These are phyloP conservation scores for Kazachstania sp. DNA, from an alignment of 1,139 yeast genomes.

Conservation along the genomic window DNA sequence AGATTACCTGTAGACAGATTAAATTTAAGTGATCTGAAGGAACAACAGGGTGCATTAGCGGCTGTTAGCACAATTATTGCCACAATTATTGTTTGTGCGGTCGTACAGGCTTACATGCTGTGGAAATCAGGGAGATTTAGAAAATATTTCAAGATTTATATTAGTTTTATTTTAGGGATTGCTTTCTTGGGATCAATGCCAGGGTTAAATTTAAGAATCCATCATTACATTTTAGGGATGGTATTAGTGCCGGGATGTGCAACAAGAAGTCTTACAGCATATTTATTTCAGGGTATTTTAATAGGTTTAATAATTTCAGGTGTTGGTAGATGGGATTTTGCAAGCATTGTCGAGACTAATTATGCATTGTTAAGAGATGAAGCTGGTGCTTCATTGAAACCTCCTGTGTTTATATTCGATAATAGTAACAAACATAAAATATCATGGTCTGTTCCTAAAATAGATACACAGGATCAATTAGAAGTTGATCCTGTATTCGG, in stretches of 20 bases:
- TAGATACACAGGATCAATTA: constrained; percentile 7
- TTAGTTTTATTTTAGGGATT: constrained; percentile 40
- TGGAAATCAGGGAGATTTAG: constrained; percentile 74
- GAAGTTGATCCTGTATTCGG: neutral
- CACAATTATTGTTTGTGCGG: constrained; percentile 44
- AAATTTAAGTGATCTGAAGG: constrained; percentile 57
- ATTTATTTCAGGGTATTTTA: constrained; percentile 73
- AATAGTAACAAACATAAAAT: constrained; percentile 16
- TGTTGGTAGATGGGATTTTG: constrained; percentile 87
- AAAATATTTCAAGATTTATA: constrained; percentile 47
- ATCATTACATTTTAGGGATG: constrained; percentile 81
- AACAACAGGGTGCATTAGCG: constrained; percentile 67
- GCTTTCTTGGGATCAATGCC: constrained; percentile 47
- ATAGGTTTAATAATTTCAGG: constrained; percentile 80
- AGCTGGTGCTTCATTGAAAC: constrained; percentile 51
- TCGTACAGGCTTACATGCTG: constrained; percentile 66
- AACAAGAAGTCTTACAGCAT: constrained; percentile 62
- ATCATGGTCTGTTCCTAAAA: constrained; percentile 18
- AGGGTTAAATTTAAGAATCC: constrained; percentile 69
- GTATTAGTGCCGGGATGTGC: constrained; percentile 80
- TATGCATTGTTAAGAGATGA: constrained; percentile 63
- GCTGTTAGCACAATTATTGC: constrained; percentile 49
- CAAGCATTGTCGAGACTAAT: constrained; percentile 75
- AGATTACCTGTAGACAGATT: constrained; percentile 80
- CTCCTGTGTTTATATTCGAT: constrained; percentile 42